Evolutionary conservation across 2,329 filamentous ascomycete species (phyloP).

Genomic region (Sporothrix pallida): DNA sequence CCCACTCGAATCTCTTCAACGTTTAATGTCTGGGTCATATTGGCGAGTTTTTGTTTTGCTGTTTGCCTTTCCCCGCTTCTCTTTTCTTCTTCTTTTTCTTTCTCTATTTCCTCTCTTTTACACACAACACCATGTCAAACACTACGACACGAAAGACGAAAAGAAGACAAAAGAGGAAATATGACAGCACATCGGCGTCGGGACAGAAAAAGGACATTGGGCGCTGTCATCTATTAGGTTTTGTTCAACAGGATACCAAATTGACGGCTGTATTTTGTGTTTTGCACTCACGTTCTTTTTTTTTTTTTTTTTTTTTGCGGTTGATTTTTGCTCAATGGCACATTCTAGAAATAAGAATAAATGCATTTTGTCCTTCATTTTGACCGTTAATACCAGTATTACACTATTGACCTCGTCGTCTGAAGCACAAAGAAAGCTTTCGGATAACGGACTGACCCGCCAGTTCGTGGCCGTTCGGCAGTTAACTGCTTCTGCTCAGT

Average conservation of each 20-base stretch:
- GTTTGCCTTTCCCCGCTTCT: neutral
- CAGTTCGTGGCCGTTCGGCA: neutral
- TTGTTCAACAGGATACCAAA: slow-evolving; percentile 34
- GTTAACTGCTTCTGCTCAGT: neutral
- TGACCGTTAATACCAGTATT: too few relatives aligned
- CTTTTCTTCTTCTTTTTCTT: neutral
- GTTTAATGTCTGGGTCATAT: slow-evolving; percentile 23
- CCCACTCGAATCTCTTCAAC: slow-evolving; percentile 17
- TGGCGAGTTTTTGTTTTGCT: slow-evolving; percentile 7
- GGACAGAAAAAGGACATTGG: slow-evolving; percentile 25
- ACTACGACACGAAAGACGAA: neutral
- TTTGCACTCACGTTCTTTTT: too few relatives aligned
- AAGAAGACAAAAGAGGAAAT: neutral
- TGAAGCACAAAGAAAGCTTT: neutral
- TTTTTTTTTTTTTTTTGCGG: neutral
- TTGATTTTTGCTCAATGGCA: neutral
- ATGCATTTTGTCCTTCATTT: neutral
- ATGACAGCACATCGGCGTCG: slow-evolving; percentile 18
- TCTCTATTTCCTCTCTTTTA: neutral
- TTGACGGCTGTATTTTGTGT: slow-evolving; percentile 21
- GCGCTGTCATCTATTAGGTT: slow-evolving; percentile 26
- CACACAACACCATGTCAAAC: slow-evolving; percentile 15
- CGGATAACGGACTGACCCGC: neutral
- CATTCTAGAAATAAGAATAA: neutral
- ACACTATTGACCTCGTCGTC: neutral